phyloP scores from a whole-genome alignment of 1,139 yeast species.

The Saccharomycopsis crataegensis region DNA sequence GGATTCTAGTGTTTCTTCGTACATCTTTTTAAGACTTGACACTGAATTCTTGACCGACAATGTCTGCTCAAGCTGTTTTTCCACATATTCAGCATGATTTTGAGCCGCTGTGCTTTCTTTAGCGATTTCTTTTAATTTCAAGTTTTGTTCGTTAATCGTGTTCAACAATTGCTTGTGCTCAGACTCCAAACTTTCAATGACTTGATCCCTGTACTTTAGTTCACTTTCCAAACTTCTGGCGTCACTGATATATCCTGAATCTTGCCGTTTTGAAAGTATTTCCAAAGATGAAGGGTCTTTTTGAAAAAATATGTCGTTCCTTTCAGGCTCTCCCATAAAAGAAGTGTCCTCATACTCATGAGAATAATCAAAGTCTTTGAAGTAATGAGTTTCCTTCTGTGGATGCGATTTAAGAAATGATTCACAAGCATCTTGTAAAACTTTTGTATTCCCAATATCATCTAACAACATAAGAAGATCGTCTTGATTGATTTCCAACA shows the following conservation, averaged over 20 bases:
- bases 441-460: not conserved
- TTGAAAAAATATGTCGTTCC: no score
- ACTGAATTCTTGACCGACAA: not conserved
- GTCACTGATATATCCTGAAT: not conserved
- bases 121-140: not conserved
- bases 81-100: conserved; percentile 2
- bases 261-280: not conserved
- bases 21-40: not conserved
- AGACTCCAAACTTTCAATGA: conserved; percentile 6
- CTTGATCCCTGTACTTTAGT: conserved; percentile 7
- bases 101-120: conserved; percentile 2
- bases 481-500: conserved; percentile 2
- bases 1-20: not conserved
- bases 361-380: not conserved
- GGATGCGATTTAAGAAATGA: not conserved
- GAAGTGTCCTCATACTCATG: not conserved
- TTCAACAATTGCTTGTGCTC: conserved; percentile 5
- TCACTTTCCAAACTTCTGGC: conserved; percentile 4
- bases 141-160: conserved; percentile 6
- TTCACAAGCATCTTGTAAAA: not conserved
- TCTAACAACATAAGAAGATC: conserved; percentile 2
- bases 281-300: not conserved
- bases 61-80: conserved; percentile 2
- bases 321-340: not conserved
- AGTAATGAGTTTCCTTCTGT: not conserved